Evolutionary conservation across 495 filamentous ascomycete genomes (phyloP), one percentile per base, ranked within the genome.

Genomic region (Penicillium lividum): DNA sequence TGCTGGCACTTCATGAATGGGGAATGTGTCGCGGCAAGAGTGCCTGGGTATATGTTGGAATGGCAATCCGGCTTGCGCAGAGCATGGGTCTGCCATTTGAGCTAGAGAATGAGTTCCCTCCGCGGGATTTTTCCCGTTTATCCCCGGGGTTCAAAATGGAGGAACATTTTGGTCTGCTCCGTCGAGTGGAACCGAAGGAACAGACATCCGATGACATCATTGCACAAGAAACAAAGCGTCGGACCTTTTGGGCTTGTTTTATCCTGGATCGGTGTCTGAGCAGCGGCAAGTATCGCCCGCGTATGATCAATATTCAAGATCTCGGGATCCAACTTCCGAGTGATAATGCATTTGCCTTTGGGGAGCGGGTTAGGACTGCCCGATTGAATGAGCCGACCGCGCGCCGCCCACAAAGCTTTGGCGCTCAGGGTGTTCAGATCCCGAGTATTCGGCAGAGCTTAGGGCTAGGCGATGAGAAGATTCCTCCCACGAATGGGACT

Each of bases 1-100:
- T 95, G 90, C 77, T 96, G 9, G 88, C 85, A 1, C 77, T 94
- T 22, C 90, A 94, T 63, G 90, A 93, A 65, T 94, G 91, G 90
- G 87, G 88, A 30, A 90, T 90, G 76, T 84, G 82, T 34, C 84
- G 89, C 42, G 91, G 89, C 1, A 81, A 85, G 60, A 85, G 83
- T 54, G 89, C 90, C 9, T 94, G 89, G 86, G 76, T 91, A 58
- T 89, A 89, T 58, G 82, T 92, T 15, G 90, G 91, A 7, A 77
- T 85, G 59, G 91, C 91, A 30, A 89, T 92, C 29, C 82, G 90
- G n/a, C 70, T 84, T 45, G 87, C 90, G 3, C 88, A 91, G 59
- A 81, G 84, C 6, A 81, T 91, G 66, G 86, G 88, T 5, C 73
- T 92, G 3, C 84, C 86, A 2, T 88, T 86, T 57, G 88, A 89